These are phyloP conservation scores for Quercus ilex DNA, from an alignment of 306 rosid species.

Conservation along the genomic window DNA sequence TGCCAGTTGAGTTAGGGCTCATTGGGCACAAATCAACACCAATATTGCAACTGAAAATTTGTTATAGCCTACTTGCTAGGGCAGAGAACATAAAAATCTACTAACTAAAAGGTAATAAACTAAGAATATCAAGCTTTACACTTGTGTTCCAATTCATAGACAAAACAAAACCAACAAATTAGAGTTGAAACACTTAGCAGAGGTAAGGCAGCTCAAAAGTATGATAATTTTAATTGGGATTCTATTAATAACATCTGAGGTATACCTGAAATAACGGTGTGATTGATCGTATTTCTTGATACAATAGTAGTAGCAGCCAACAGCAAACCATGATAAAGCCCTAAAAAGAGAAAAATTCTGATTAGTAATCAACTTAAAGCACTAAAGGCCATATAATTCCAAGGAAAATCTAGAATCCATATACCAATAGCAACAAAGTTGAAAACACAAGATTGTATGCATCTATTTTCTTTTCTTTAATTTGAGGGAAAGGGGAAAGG, in stretches of 20 bases:
- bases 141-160: neutral
- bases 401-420: neutral
- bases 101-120: neutral
- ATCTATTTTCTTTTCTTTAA: neutral
- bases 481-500: neutral
- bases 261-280: slow-evolving; percentile 88
- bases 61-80: neutral
- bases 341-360: slow-evolving; percentile 35
- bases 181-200: neutral
- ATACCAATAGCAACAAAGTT: neutral
- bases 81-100: neutral
- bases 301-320: slow-evolving; percentile 96
- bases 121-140: neutral
- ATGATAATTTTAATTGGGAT: neutral
- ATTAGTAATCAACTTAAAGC: slow-evolving; percentile 6
- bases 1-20: too few relatives aligned
- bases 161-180: neutral
- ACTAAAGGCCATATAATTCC: neutral
- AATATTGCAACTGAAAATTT: neutral
- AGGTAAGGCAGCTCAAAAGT: neutral
- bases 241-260: neutral
- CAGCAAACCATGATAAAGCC: slow-evolving; percentile 98
- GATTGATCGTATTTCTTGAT: slow-evolving; percentile 91
- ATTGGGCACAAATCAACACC: neutral
- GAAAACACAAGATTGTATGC: neutral